Base-by-base conservation (phyloP, 176 grass and related monocot genomes). In the Calamus simplicifolius region DNA sequence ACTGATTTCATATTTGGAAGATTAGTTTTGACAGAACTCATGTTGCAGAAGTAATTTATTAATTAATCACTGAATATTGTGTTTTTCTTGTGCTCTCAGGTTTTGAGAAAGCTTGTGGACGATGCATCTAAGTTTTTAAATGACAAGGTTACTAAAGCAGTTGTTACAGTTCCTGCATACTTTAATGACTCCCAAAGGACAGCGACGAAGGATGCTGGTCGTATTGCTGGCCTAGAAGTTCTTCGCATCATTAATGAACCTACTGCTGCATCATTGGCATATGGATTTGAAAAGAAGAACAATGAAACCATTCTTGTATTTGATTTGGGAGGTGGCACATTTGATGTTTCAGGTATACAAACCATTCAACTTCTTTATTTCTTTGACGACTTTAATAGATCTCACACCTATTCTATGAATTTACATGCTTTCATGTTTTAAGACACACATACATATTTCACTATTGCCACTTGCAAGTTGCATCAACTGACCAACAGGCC, bases 121-220 rank as follows among this genome's bases (percentile, higher is more conserved):
- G 87, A 90, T 52, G 87, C 82, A 54, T 90, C 87, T 26, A 90
- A 90, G 61, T 90, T 85, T 68, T 68, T 85, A 52, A 90, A 85
- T 23, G 87, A 90, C 63, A 81, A 90, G 52, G 79, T 90, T 48
- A 82, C 82, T 54, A 90, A 90, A 73, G 87, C 87, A 49, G 87
- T 90, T 29, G 75, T 90, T 64, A 85, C 87, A 27, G 82, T 85
- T 23, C 87, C 81, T 29, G 79, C 79, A 16, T 90, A 90, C 26
- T 85, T 90, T 48, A 90, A 90, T 26, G 86, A 89, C 15, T 89
- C 86, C 0, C 87, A 90, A 62, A 90, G 87, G 72, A 90, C 82
- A 16, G 79, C 87, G 31, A 90, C 87, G 48, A 85, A 90, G 68
- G 87, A 90, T 76, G 87, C 87, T 82, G 87, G 82, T 8, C 78